These are phyloP conservation scores for Plenodomus lindquistii DNA, from an alignment of 2,329 filamentous ascomycete species.

Conservation along the genomic window DNA sequence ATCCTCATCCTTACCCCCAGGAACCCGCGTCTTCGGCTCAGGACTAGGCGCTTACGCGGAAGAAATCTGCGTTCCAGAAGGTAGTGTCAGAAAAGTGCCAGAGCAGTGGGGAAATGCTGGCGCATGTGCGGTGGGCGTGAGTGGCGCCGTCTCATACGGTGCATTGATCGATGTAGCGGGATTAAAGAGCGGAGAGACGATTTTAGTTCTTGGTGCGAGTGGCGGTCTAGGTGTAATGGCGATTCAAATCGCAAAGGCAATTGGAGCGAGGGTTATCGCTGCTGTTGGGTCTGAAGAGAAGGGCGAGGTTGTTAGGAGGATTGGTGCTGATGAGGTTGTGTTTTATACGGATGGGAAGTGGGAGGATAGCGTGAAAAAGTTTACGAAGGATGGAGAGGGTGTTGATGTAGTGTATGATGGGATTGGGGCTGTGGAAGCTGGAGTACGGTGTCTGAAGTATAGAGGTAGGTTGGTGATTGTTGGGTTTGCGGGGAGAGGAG, in stretches of 20 bases:
- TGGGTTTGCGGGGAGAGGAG: constrained; percentile 60
- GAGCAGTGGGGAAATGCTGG: constrained; percentile 50
- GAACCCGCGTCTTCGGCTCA: constrained; percentile 60
- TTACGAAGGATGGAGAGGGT: constrained; percentile 54
- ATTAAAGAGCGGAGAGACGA: constrained; percentile 53
- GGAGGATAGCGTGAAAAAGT: constrained; percentile 55
- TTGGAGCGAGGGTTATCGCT: constrained; percentile 59
- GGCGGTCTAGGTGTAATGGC: constrained; percentile 61
- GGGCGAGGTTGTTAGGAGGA: constrained; percentile 44
- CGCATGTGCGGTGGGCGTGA: constrained; percentile 59
- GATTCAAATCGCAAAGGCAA: constrained; percentile 58
- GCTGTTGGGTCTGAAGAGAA: constrained; percentile 56
- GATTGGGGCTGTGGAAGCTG: constrained; percentile 60
- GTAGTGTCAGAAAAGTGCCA: constrained; percentile 52
- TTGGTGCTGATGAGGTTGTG: constrained; percentile 51
- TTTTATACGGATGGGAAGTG: constrained; percentile 51
- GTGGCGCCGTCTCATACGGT: constrained; percentile 60
- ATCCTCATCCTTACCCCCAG: constrained; percentile 44
- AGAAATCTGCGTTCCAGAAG: constrained; percentile 50
- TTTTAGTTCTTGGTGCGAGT: constrained; percentile 60
- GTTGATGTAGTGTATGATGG: constrained; percentile 63
- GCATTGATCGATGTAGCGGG: constrained; percentile 50
- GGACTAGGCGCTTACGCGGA: constrained; percentile 58
- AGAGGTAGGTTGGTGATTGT: constrained; percentile 60
- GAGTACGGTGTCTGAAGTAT: constrained; percentile 59